These are phyloP conservation scores for Calonectria pauciramosa DNA, from an alignment of 2,329 filamentous ascomycete genomes.

Conservation along the genomic window DNA sequence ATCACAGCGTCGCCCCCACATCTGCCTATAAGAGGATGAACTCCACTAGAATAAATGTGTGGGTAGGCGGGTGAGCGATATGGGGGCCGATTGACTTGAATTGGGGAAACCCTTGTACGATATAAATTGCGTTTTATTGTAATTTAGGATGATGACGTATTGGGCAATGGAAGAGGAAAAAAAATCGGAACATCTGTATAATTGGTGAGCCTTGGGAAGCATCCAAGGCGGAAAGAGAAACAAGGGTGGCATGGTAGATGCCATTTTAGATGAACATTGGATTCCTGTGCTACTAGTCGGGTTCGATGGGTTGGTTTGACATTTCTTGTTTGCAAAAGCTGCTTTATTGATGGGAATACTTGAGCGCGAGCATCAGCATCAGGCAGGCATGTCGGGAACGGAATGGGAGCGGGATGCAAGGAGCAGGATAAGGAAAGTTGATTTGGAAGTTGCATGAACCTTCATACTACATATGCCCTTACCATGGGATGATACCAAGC, in stretches of 20 bases:
- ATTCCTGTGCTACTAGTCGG: conserved; percentile 36
- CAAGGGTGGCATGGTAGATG: conserved; percentile 17
- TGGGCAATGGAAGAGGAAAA: conserved; percentile 12
- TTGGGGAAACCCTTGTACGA: conserved; percentile 38
- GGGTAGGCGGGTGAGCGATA: neutral
- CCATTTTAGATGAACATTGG: conserved; percentile 40
- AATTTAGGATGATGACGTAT: conserved; percentile 40
- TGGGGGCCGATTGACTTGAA: neutral
- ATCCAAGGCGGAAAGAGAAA: conserved; percentile 10
- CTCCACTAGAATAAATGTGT: neutral
- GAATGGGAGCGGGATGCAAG: conserved; percentile 18
- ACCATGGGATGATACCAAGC: conserved; percentile 28
- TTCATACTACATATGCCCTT: conserved; percentile 29
- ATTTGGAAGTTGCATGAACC: conserved; percentile 21
- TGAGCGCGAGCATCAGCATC: conserved; percentile 30
- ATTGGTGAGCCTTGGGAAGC: conserved; percentile 26
- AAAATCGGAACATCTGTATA: conserved; percentile 26
- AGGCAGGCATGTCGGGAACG: conserved; percentile 26
- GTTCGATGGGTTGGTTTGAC: conserved; percentile 31
- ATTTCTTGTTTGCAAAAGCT: conserved; percentile 34
- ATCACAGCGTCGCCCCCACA: neutral
- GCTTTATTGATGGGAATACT: conserved; percentile 26
- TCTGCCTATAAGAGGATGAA: neutral
- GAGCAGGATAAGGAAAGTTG: conserved; percentile 18
- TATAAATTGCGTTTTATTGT: conserved; percentile 43